Evolutionary conservation across 2,329 filamentous ascomycete species (phyloP), one percentile per base, ranked within the genome.

Genomic region (Aspergillus quadrilineatus): DNA sequence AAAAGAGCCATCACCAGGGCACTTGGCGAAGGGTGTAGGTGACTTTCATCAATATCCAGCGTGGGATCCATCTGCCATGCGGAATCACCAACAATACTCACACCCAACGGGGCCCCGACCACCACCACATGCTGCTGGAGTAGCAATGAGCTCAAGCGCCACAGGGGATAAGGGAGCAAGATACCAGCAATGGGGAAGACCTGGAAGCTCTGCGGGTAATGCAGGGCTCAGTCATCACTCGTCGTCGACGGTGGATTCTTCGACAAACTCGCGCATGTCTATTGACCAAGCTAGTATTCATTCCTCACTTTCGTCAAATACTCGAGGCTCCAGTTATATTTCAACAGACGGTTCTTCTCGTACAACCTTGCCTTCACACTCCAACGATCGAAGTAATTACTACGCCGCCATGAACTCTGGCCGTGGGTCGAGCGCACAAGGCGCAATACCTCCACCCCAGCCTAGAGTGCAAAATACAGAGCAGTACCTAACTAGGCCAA

Each of bases 21-120:
- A 96, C 68, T 77, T 95, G 53, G 92, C 91, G 73, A 92, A 91
- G 75, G 81, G 80, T 63, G 85, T 85, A 48, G 78, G 79, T 65
- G 92, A 97, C 74, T 96, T 87, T 70, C 91, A 96, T 76, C 93
- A 96, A 69, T 96, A 97, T 72, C 91, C 92, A 42, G 83, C 83
- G 51, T 85, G 89, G 71, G 86, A 88, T 63, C 78, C 84, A 30
- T 75, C 81, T 49, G 70, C 77, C 39, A 69, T 78, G 54, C 75
- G 79, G 42, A 74, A 77, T 58, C 76, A 79, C 57, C 80, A 77
- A 63, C 70, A 79, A 48, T 79, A 78, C 56, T 79, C 82, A 39
- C 84, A 88, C 66, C 78, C 82, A 43, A 82, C 83, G 7, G 85
- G 84, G 9, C 81, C 85, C 56, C 81, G 87, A 60, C 85, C 84